Evolutionary conservation across 208 protist genomes (phyloP).

Genomic region (Leishmania guyanensis): DNA sequence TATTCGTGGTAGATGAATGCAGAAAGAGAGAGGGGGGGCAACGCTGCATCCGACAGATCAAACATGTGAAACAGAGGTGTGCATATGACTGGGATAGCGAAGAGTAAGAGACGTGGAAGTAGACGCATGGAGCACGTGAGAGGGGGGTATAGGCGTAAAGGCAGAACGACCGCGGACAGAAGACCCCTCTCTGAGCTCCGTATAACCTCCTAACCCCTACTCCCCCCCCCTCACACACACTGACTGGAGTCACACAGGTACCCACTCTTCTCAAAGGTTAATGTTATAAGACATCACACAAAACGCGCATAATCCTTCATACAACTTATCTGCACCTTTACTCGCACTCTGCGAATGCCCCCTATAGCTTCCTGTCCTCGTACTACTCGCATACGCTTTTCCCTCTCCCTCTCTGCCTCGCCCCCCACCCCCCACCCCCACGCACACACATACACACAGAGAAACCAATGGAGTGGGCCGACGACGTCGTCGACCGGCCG

Average conservation of each 20-base stretch:
- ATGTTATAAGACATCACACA: background rate
- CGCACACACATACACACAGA: background rate
- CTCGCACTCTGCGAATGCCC: background rate
- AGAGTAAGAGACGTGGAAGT: background rate
- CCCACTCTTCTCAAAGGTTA: background rate
- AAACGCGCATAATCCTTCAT: background rate
- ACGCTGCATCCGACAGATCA: no score
- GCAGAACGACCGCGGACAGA: background rate
- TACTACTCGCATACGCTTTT: background rate
- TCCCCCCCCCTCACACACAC: background rate
- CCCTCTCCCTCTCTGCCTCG: background rate
- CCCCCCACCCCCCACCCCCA: background rate
- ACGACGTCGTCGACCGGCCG: conserved; percentile 35
- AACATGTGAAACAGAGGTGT: background rate
- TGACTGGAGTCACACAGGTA: no score
- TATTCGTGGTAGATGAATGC: background rate
- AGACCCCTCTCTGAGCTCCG: background rate
- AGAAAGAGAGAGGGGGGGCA: background rate
- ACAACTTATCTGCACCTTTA: background rate
- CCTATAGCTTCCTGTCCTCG: no score
- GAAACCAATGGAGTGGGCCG: conserved; percentile 40
- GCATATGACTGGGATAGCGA: background rate
- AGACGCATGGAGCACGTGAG: background rate
- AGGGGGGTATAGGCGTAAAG: background rate
- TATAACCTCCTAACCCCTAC: background rate